Evolutionary conservation across 805 yeast species (phyloP), one percentile per base, ranked within the genome.

Genomic region (Monosporozyma siamensis): DNA sequence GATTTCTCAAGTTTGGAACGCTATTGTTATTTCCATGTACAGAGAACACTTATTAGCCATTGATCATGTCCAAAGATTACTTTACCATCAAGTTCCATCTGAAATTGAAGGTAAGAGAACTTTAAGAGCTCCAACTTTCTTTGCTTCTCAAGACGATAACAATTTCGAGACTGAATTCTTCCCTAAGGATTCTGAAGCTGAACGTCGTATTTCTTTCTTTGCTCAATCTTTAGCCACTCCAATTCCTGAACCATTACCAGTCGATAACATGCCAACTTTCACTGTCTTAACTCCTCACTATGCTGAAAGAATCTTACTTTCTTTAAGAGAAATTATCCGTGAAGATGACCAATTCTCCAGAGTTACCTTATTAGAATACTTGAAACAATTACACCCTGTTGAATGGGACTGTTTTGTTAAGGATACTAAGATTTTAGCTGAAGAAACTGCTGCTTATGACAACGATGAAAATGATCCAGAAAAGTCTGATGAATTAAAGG

Each of bases 191-290:
- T 87, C 96, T 36, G 99, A 92, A 69, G 98, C 99, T 50, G 98
- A 94, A 72, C 89, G 98, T 74, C 92, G 99, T 76, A 89, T 92
- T 56, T 86, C 97, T 46, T 92, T 94, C 83, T 92, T 92, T 71
- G 99, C 99, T 46, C 98, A 92, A 69, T 89, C 97, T 9, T 74
- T 92, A 67, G 94, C 98, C 41, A 92, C 98, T 46, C 98, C 98
- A 54, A 89, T 92, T 56, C 95, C 96, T 49, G 98, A 92, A 70
- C 97, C 99, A 48, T 74, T 92, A 61, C 98, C 99, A 35, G 97
- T 94, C 54, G 98, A 92, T 68, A 90, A 90, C 74, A 92, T 92
- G 98, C 99, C 99, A 51, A 90, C 97, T 10, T 92, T 92, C 67
- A 89, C 98, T 31, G 97, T 92, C 18, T 72, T 90, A 66, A 83